A percentile compares a stretch with the other conserved stretches of the same genome.
These are phyloP conservation scores for Maudiozyma bulderi DNA, from an alignment of 805 yeast genomes.

Conservation along the genomic window DNA sequence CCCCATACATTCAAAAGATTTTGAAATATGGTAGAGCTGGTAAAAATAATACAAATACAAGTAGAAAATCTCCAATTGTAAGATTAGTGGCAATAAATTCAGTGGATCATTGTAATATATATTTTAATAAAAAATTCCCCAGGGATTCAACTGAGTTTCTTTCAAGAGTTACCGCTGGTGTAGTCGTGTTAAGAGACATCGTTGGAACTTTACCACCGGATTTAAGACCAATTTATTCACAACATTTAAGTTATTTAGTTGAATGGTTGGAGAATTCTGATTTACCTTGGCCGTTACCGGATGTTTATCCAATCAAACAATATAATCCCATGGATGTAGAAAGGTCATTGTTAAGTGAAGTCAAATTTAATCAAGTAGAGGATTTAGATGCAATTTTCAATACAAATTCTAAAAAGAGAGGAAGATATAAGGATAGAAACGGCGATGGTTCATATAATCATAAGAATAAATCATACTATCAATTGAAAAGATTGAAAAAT, in stretches of 20 bases:
- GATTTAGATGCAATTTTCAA: constrained; percentile 34
- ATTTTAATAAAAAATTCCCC: constrained; percentile 32
- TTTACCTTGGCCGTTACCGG: constrained; percentile 71
- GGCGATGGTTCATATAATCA: constrained; percentile 6
- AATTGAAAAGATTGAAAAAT: constrained; percentile 50
- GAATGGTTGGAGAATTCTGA: constrained; percentile 47
- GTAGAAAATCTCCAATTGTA: constrained; percentile 43
- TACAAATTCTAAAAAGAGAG: constrained; percentile 19
- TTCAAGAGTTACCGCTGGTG: constrained; percentile 66
- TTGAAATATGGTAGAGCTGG: constrained; percentile 23
- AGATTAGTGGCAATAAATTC: constrained; percentile 70
- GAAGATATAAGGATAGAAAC: constrained; percentile 11
- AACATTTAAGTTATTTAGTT: constrained; percentile 50
- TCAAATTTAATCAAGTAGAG: constrained; percentile 40
- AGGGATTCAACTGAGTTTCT: constrained; percentile 37
- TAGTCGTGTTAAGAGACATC: constrained; percentile 70
- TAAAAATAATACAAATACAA: constrained; percentile 9
- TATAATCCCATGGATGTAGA: constrained; percentile 73
- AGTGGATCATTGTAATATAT: constrained; percentile 67
- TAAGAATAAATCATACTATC: constrained; percentile 37
- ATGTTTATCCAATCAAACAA: constrained; percentile 50
- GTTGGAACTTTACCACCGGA: constrained; percentile 79
- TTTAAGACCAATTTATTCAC: constrained; percentile 62
- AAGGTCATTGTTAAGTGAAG: constrained; percentile 63
- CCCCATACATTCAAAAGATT: constrained; percentile 27